Conservation (phyloP, 23 red algal genomes). For the Gracilariopsis chorda region DNA sequence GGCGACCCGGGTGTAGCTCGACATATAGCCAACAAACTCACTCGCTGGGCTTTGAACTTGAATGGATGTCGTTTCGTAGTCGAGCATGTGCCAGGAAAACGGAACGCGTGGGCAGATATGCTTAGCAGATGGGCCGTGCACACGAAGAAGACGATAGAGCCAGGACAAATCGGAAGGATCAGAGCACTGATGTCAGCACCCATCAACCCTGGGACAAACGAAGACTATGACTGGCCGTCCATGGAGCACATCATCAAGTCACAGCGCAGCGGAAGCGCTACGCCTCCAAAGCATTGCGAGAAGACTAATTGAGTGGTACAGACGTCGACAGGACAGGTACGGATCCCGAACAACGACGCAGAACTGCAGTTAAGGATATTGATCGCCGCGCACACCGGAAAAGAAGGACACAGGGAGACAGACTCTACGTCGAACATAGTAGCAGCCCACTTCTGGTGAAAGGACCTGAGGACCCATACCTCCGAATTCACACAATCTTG, state of each 20-base stretch:
- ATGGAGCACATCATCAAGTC: neutral
- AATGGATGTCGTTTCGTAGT: neutral
- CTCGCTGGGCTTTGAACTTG: conserved; percentile 2
- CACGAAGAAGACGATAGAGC: neutral
- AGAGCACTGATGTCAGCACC: neutral
- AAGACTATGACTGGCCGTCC: neutral
- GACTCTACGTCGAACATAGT: neutral
- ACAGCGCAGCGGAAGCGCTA: neutral
- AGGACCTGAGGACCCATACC: neutral
- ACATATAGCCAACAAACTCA: neutral
- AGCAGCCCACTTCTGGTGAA: neutral
- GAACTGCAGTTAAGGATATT: conserved; percentile 3
- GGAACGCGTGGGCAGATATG: conserved; percentile 3
- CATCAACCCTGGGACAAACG: neutral
- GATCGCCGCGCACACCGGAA: conserved; percentile 17
- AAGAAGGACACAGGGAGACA: conserved; percentile 3
- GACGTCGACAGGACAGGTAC: neutral
- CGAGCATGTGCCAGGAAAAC: neutral
- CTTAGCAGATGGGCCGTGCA: neutral
- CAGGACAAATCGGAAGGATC: neutral
- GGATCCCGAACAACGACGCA: neutral
- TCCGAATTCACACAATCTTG: neutral
- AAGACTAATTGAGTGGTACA: neutral
- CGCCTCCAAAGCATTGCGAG: neutral
- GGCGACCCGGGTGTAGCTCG: neutral